These are phyloP conservation scores for Dioszegia crocea DNA, from an alignment of 768 basidiomycete species.

Conservation along the genomic window DNA sequence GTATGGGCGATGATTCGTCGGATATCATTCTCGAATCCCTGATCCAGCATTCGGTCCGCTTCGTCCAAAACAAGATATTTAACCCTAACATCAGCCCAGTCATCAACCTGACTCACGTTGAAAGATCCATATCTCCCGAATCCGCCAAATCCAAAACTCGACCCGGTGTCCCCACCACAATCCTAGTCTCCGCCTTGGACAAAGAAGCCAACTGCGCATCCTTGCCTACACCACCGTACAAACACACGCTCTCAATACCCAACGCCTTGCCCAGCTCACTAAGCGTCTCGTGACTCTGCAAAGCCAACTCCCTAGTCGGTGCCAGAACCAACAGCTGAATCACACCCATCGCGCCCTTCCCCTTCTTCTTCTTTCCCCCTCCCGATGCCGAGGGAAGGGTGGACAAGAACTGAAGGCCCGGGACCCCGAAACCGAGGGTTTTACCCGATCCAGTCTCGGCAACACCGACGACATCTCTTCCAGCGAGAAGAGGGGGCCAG, in stretches of 20 bases:
- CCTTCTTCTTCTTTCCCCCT: conserved; percentile 11
- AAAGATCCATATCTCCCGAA: conserved; percentile 78
- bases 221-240: conserved; percentile 95
- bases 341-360: conserved; percentile 45
- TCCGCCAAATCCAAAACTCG: conserved; percentile 86
- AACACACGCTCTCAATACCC: conserved; percentile 65
- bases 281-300: conserved; percentile 87
- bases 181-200: conserved; percentile 58
- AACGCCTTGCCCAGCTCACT: conserved; percentile 64
- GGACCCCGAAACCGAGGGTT: conserved; percentile 92
- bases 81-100: conserved; percentile 57
- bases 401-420: conserved; percentile 67
- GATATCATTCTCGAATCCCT: conserved; percentile 98
- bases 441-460: conserved; percentile 94
- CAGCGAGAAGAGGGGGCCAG: conserved; percentile 80
- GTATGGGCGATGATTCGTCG: conserved; percentile 75
- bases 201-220: conserved; percentile 71
- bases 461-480: conserved; percentile 76
- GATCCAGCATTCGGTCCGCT: conserved; percentile 96
- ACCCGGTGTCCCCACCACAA: conserved; percentile 94
- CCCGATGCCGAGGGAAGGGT: conserved; percentile 39
- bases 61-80: conserved; percentile 92
- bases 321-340: conserved; percentile 68
- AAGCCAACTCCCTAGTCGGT: conserved; percentile 91
- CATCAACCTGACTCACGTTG: conserved; percentile 55